These are phyloP conservation scores for Miamiensis avidus DNA, from an alignment of 169 alveolate genomes.

Conservation along the genomic window DNA sequence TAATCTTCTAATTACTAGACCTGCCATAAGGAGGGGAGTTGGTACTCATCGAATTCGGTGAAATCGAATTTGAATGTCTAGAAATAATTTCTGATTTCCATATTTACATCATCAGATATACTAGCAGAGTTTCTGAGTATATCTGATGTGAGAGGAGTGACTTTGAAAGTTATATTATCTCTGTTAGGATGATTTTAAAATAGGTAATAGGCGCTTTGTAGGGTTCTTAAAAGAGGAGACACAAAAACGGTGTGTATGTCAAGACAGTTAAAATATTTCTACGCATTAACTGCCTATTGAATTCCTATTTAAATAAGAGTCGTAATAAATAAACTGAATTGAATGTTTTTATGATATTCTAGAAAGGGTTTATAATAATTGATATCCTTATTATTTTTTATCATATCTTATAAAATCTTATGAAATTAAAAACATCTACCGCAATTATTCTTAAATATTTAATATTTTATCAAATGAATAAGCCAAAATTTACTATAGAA, in stretches of 20 bases:
- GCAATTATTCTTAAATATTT: no score
- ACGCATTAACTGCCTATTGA: conserved; percentile 24
- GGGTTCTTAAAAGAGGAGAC: conserved; percentile 49
- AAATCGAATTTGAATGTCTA: not conserved
- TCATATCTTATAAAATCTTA: no score
- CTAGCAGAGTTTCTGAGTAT: not conserved
- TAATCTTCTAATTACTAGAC: not conserved
- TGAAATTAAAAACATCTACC: no score
- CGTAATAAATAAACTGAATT: no score
- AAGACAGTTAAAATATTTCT: conserved; percentile 29
- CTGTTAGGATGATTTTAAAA: conserved; percentile 51
- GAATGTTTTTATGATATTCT: no score
- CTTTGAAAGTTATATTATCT: conserved; percentile 31
- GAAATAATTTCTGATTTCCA: not conserved
- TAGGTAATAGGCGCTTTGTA: conserved; percentile 36
- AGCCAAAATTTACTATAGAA: no score
- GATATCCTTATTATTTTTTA: no score
- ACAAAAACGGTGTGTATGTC: conserved; percentile 51
- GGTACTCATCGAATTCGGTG: not conserved
- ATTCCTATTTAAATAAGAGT: conserved; percentile 35
- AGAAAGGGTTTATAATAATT: no score
- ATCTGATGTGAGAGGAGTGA: conserved; percentile 46
- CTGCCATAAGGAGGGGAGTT: not conserved
- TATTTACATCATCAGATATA: not conserved
- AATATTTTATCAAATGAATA: no score